phyloP scores from a whole-genome alignment of 352 stramenopile species.

The Pythium plurisporium region DNA sequence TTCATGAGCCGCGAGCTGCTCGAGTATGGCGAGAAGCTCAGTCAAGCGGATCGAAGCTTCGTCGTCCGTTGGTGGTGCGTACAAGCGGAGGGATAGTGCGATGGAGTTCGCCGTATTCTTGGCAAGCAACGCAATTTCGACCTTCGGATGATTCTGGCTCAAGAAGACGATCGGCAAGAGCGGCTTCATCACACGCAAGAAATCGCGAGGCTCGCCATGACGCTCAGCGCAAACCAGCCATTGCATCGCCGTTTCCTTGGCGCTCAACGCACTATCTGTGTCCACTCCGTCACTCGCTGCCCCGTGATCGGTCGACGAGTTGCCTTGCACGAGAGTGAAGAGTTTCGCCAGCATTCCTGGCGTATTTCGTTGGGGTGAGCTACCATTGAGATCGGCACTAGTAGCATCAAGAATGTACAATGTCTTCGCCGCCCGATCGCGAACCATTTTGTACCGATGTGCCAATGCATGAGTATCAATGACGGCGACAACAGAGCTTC shows the following conservation, averaged over 20 bases:
- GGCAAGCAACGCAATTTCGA: conserved; percentile 59
- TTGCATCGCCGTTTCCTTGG: conserved; percentile 67
- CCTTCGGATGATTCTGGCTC: conserved; percentile 62
- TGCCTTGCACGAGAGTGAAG: conserved; percentile 1
- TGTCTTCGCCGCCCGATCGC: conserved; percentile 50
- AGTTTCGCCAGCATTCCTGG: conserved; percentile 14
- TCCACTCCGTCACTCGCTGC: conserved; percentile 2
- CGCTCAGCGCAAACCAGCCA: conserved; percentile 56
- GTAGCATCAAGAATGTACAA: conserved; percentile 46
- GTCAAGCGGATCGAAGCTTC: conserved; percentile 8
- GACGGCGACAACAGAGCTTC: conserved; percentile 27
- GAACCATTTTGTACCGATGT: conserved; percentile 80
- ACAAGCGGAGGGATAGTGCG: conserved; percentile 51
- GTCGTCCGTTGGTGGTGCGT: conserved; percentile 17
- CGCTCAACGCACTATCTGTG: conserved; percentile 29
- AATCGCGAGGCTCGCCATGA: conserved; percentile 38
- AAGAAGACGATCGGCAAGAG: conserved; percentile 65
- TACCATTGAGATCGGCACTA: background rate
- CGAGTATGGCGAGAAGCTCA: conserved; percentile 37
- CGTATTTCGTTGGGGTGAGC: background rate
- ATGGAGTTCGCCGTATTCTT: conserved; percentile 58
- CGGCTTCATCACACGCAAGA: conserved; percentile 37
- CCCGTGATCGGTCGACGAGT: background rate
- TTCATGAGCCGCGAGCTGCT: conserved; percentile 32
- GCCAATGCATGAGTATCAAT: conserved; percentile 46